Base-by-base conservation (phyloP, 2,329 filamentous ascomycete species). In the Leptoxyphium fumago region DNA sequence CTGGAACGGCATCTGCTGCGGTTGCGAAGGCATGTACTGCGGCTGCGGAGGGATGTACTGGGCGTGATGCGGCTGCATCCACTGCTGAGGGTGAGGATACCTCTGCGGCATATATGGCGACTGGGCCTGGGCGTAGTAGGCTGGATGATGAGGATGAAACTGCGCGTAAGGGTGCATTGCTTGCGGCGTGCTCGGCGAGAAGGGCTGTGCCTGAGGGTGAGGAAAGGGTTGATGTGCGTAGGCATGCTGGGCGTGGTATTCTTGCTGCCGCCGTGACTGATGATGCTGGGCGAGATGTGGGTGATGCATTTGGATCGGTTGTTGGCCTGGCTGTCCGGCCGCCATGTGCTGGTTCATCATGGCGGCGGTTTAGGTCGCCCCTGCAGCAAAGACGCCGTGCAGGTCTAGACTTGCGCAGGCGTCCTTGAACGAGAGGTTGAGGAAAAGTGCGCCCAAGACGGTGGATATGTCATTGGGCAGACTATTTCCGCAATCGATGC, bases 261-360 rank as follows among this genome's bases (percentile, higher is more conserved):
- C 55, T 50, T 66, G 65, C 52, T 66, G 61, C 46, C 65, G 59
- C 41, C 59, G 60, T 47, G 60, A 52, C 40, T 55, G 50, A 21
- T 50, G 51, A 26, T 46, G 38, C 38, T 40, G 38, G 38, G 11
- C 13, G 15, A 13, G 32, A 36, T 36, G 32, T 15, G 32, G 32
- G 15, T 36, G 60, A 51, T 66, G 60, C 48, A 60, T 56, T 34
- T 60, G 61, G 45, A 58, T 59, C 47, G 61, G 52, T 48, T 62
- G 60, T 45, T 65, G 55, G 45, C 62, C 60, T 45, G 79, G 77
- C 73, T 80, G 62, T 29, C 52, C 55, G 39, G 78, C 78, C 77
- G 79, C 77, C 78, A 82, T 77, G 80, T 81, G 78, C 74, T 71
- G 74, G 70, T 78, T 82, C 80, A 85, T 85, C 79, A 74, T 84